These are phyloP conservation scores for Rhododendron ferrugineum DNA, from an alignment of 148 eudicot genomes.

Conservation along the genomic window DNA sequence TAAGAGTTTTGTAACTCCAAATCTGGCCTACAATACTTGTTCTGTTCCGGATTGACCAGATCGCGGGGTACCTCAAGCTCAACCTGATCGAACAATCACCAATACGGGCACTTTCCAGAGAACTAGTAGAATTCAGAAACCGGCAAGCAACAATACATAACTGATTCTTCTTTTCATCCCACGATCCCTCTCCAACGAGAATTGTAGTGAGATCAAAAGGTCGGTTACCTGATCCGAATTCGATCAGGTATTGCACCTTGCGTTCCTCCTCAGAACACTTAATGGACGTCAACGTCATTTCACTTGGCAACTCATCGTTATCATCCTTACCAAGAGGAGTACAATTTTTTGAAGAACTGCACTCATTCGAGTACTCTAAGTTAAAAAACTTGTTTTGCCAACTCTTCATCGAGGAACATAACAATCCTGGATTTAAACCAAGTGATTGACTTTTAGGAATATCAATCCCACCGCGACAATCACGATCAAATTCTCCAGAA, in stretches of 20 bases:
- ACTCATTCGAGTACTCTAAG: slow-evolving; percentile 10
- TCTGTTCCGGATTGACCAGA: slow-evolving; percentile 11
- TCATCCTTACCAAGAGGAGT: background rate
- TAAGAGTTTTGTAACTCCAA: slow-evolving; percentile 12
- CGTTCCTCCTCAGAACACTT: slow-evolving; percentile 11
- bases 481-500: background rate
- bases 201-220: background rate
- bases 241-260: background rate
- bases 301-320: background rate
- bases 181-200: slow-evolving; percentile 19
- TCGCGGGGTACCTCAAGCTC: slow-evolving; percentile 18
- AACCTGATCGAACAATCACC: slow-evolving; percentile 21
- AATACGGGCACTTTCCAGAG: background rate
- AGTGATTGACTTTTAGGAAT: background rate
- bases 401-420: slow-evolving; percentile 3
- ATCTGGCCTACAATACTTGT: slow-evolving; percentile 5
- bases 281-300: background rate
- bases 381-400: background rate
- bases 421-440: background rate
- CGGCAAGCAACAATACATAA: slow-evolving; percentile 13
- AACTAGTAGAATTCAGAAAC: background rate
- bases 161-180: slow-evolving; percentile 12
- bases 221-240: background rate
- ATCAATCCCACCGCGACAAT: slow-evolving; percentile 7
- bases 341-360: slow-evolving; percentile 11